Base-by-base conservation (phyloP, 2,329 filamentous ascomycete species). In the Stachybotrys elegans region DNA sequence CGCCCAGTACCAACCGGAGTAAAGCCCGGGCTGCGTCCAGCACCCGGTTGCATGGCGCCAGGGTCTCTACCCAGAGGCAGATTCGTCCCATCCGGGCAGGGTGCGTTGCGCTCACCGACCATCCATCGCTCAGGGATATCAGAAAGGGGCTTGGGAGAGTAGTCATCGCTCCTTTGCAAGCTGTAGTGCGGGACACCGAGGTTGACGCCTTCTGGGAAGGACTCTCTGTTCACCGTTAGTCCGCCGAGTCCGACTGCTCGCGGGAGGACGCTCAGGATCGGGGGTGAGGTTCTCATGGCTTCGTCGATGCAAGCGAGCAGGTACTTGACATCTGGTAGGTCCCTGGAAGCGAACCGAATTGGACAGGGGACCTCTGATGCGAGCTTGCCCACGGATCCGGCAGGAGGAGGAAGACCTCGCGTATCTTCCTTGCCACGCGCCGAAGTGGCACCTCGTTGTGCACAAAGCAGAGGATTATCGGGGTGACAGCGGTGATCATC, bases 271-370 rank as follows among this genome's bases (percentile, higher is more conserved):
- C 43, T 44, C 7, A 44, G 43, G 7, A 49, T 43, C 5, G 48
- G 47, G 9, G 44, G 32, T 17, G 43, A 47, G 17, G 49, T 37
- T 6, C 48, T 43, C 46, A 49, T 48, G 13, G 46, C 47, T 37
- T 51, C 48, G 22, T 51, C 48, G 22, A 51, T 49, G 25, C 48
- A 51, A 12, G 48, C 47, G 5, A 39, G 39, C 34, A 51, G 34
- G 34, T 47, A 51, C 4, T 16, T 48, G 16, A 45, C 12, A 3
- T 14, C 36, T 21, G 44, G 45, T 7, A 49, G 42, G n/a, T 47
- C 45, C 4, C 25, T 19, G 8, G 45, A 49, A 17, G 45, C 42
- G 34, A 49, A 47, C 9, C 38, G 42, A 23, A 49, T 48, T 13
- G 45, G 47, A 42, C 45, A 47, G 9, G 16, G 23, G 9, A 47